Evolutionary conservation across 202 grass and related monocot species (phyloP), one percentile per base, ranked within the genome.

Genomic region (Sporobolus alterniflorus): DNA sequence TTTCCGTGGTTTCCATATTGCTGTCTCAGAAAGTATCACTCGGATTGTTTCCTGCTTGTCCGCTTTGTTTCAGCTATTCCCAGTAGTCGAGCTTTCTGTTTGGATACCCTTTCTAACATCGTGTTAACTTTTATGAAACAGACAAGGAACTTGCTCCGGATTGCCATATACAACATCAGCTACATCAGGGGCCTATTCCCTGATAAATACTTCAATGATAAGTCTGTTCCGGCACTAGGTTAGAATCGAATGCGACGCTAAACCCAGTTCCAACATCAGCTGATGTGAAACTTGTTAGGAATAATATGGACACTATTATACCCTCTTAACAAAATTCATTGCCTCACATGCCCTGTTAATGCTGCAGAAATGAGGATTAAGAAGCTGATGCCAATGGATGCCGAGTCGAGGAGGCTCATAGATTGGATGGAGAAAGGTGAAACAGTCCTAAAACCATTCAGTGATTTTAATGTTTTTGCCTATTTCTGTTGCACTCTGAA

Each of bases 351-450:
- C 39, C 42, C 20, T 83, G 36, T 44, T 90, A 70, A 75, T 78
- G 48, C 64, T 75, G 14, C 61, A 99, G 96, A 96, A 89, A 99
- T 99, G 96, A 99, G 94, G 91, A 99, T 99, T 87, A 99, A 96
- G 76, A 98, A 99, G 85, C 80, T 99, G 77, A 96, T 96, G 96
- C 96, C 96, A 41, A 96, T 99, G 87, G 93, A 99, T 92, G 83
- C 75, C 3, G 96, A 96, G 78, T 96, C 96, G 1, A 87, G 93
- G 77, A 90, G 96, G 67, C 86, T 99, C 68, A 99, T 99, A 26
- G 96, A 96, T 77, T 99, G 96, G 96, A 96, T 99, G 96, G 93
- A 99, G 85, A 96, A 94, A 96, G 93, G 96, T 99, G 57, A 90
- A 66, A 81, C 51, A 60, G 56, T 46, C 41, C 22, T 56, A 26